Base-by-base conservation (phyloP, 371 early-diverging fungal genomes). In the Modicella reniformis region DNA sequence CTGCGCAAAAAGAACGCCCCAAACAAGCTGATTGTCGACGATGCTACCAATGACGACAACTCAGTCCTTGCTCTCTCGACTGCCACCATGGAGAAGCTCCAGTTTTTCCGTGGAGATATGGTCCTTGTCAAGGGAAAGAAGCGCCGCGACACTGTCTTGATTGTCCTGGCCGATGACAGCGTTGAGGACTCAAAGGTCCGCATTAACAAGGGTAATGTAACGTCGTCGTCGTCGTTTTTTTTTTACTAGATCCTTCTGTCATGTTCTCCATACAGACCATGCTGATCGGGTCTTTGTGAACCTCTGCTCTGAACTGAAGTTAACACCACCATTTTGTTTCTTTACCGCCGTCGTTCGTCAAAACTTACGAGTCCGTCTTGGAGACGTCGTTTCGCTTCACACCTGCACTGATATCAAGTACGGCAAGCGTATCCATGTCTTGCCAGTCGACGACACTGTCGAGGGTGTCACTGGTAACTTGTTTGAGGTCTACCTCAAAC, bases 401-500 rank as follows among this genome's bases (percentile, higher is more conserved):
- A 86, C 97, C 54, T 93, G 93, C 82, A 87, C 95, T 29, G 98
- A 97, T 80, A 97, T 99, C 86, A 94, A 95, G 81, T 95, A 95
- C 81, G 98, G 98, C 69, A 91, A 91, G 76, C 92, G 96, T 65
- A 92, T 99, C 72, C 96, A 95, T 60, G 98, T 99, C 28, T 85
- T 98, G 44, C 99, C 99, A 34, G 96, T 99, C 51, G 97, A 98
- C 79, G 99, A 99, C 82, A 96, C 99, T 55, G 90, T 98, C 50
- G 99, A 98, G 82, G 98, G 97, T 21, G 86, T 99, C 59, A 93
- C 95, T 49, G 99, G 99, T 52, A 94, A 98, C 82, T 84, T 99
- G 67, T 99, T 99, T 81, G 97, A 98, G 69, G 94, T 95, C 33
- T 98, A 94, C 85, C 85, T 99, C 59, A 98, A 98, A 86, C 97